These are phyloP conservation scores for Barbarea vulgaris DNA, from an alignment of 345 rosid species.

Conservation along the genomic window DNA sequence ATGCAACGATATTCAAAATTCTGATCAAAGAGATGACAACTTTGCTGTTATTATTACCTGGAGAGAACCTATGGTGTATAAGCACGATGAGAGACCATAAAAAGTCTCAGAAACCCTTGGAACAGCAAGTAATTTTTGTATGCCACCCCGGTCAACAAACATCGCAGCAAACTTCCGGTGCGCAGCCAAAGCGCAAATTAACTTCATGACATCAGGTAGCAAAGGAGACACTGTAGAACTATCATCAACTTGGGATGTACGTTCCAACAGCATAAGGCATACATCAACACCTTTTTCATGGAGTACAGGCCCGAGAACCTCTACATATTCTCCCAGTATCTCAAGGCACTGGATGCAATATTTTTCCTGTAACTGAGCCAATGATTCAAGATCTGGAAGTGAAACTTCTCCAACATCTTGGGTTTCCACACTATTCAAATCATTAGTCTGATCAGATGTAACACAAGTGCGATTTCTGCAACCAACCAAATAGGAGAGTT, in stretches of 20 bases:
- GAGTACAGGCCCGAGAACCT: constrained; percentile 96
- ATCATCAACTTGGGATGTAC: constrained; percentile 57
- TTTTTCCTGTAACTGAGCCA: constrained; percentile 85
- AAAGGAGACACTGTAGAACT: constrained; percentile 48
- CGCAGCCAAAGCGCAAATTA: constrained; percentile 97
- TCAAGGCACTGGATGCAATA: constrained; percentile 95
- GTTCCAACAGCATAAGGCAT: constrained; percentile 76
- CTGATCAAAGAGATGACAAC: constrained; percentile 13
- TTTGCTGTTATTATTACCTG: constrained; percentile 60
- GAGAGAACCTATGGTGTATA: constrained; percentile 84
- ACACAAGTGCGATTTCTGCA: constrained; percentile 53
- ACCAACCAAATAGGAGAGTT: constrained; percentile 37
- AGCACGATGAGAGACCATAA: constrained; percentile 93
- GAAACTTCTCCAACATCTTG: constrained; percentile 66
- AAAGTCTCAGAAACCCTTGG: constrained; percentile 74
- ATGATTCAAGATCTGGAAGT: constrained; percentile 66
- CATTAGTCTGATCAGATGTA: constrained; percentile 43
- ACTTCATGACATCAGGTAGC: constrained; percentile 96
- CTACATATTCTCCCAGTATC: constrained; percentile 91
- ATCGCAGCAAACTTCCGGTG: constrained; percentile 97
- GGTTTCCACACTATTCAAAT: constrained; percentile 42
- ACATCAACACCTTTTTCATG: constrained; percentile 98
- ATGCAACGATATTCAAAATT: not conserved
- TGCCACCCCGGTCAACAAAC: constrained; percentile 96
- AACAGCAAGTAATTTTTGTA: constrained; percentile 86